Evolutionary conservation across 179 eudicot genomes (phyloP), one percentile per base, ranked within the genome.

Genomic region (Silene noctiflora): DNA sequence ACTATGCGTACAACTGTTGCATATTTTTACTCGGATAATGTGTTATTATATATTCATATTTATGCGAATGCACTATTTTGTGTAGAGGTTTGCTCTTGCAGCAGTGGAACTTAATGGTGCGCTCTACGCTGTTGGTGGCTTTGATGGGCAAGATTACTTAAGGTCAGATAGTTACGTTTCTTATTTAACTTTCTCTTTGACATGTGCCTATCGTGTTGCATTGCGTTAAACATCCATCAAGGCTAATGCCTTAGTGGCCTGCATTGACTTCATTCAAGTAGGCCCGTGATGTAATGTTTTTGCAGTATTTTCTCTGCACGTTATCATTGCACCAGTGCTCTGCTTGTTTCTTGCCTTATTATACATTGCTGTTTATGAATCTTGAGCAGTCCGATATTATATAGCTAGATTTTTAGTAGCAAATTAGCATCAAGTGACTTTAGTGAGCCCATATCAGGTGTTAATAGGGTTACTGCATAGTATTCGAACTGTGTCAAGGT

Each of bases 51-150:
- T n/a, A n/a, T n/a, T 33, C 39, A 33, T 33, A 33, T 33, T 31
- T 24, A 27, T 44, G 75, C 19, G 56, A 67, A 31, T 66, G 20
- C 14, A 20, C 19, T 76, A 58, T 75, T 13, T 51, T 75, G n/a
- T 75, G 76, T 75, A 84, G 87, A 79, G 87, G 78, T 84, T 82
- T 77, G 79, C 81, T 73, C 87, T 82, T 74, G 85, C 81, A 74
- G 85, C 80, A n/a, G 85, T 61, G 76, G 83, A 78, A 65, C 79
- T 84, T 51, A 75, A 82, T 68, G 80, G 84, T 59, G 78, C 62
- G 25, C 29, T 84, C n/a, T 84, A 84, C 67, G 85, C 84, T 27
- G 81, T 77, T 42, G 87, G 87, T 42, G 87, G 87, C 51, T 82
- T 73, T 67, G 85, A 84, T 48, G 85, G 87, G 62, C 53, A 75